Evolutionary conservation across 1,139 yeast genomes (phyloP), one percentile per base, ranked within the genome.

Genomic region (Martiniozyma asiatica): DNA sequence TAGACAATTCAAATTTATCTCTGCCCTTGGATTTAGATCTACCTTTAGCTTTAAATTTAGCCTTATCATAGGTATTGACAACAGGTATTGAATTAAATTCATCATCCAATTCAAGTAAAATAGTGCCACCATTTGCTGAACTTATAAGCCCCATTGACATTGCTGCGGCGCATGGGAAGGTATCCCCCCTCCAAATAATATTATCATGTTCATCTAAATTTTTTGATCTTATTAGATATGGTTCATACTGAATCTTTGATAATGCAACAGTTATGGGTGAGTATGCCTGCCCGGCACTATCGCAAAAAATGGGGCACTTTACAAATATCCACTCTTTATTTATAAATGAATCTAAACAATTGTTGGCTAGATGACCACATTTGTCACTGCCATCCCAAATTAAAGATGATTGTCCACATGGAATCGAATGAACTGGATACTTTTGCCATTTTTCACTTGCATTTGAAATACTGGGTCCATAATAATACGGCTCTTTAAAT

Each of bases 291-390:
- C 87, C 74, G 20, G 72, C 80, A 26, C 79, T 59, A 41, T 75
- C 82, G 55, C 97, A 87, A 23, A 85, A 60, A 0, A 96, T 94
- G 0, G 96, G 95, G 53, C 97, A 87, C 42, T 85, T 62, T 45
- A 87, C 65, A 8, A 67, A 53, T 14, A 77, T 61, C 25, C 74
- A 76, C 22, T 56, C 48, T 2, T 55, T 50, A 20, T 60, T 53
- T 1, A 71, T 68, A 9, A 42, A 47, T 9, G 19, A 18, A 4
- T 15, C 15, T 8, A 26, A 6, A 54, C 96, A 87, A 6, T 56
- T 42, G 14, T 58, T 54, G 2, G 76, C 94, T 43, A 77, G 59
- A 7, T 78, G 43, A 0, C 96, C 96, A 59, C 97, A 87, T 1
- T 59, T 65, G 4, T 69, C n/a, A n/a, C n/a, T n/a, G n/a, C n/a